Base-by-base conservation (phyloP, 148 eudicot genomes). In the Bassia scoparia region DNA sequence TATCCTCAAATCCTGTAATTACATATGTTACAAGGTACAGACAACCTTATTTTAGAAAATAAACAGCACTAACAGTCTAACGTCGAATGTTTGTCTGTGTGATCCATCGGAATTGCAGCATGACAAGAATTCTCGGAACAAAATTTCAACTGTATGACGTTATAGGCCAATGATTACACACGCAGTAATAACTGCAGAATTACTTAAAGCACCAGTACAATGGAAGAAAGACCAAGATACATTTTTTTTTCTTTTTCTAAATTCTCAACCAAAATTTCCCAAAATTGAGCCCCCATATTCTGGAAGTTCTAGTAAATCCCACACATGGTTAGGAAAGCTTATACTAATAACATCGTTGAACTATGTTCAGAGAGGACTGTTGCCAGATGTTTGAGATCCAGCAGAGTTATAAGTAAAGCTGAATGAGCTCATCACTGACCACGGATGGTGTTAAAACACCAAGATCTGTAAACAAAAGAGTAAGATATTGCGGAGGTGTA, bases 371-470 rank as follows among this genome's bases (percentile, higher is more conserved):
- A 38, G 54, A 38, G 10, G 18, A n/a, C 35, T 21, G 56, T 48
- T 10, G 55, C 26, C 38, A 31, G 53, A 41, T 10, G 31, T 15
- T 29, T 46, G 44, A 43, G 58, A 71, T 72, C 67, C 38, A 55
- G 30, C 52, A 30, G 12, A 55, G 67, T 81, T 85, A 94, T 31
- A 94, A 78, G 83, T 94, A 94, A 18, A 94, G 86, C 82, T 91
- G 97, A 64, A 94, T 94, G 41, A 94, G 97, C 87, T 94, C 98
- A 24, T 94, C 98, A 67, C 98, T 89, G 49, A 94, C 97, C 15
- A 88, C 98, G 43, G 98, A 94, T 21, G 98, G 98, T 68, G 98
- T n/a, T n/a, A 94, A 76, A 68, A 91, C 97, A 34, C 98, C 97
- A 2, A 94, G 80, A 79, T 94, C 98, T 5, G 98, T 94, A 67